Base-by-base conservation (phyloP, 345 rosid species). In the Ceriops tagal region DNA sequence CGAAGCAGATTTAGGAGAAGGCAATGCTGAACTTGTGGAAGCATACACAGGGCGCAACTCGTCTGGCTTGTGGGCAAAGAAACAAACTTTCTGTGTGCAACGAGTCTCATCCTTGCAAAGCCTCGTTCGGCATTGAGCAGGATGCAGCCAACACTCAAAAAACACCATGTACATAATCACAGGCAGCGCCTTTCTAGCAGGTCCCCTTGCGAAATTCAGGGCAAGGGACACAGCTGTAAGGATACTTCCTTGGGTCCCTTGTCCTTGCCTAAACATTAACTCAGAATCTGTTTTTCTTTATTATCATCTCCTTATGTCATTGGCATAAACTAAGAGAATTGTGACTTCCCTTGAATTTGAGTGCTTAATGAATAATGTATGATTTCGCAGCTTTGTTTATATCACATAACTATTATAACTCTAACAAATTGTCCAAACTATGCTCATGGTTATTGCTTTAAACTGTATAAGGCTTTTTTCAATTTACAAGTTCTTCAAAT, bases 111-210 rank as follows among this genome's bases (percentile, higher is more conserved):
- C 99, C 87, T 95, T 95, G 86, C 99, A 95, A 61, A 92, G 92
- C 69, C 99, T 68, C 18, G 99, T 95, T 61, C 96, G 78, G 69
- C 92, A 95, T 70, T 95, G 99, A 0, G 97, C 98, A 39, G 99
- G 99, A 64, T 95, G 99, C 58, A 95, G 87, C 99, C 99, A 92
- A 26, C 93, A 90, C 83, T 95, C 99, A 60, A 95, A 95, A 95
- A 19, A 95, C 90, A 51, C 99, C 99, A 11, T 95, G 99, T 0
- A 98, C 98, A 58, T 90, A 95, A 72, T 95, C 99, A n/a, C 99
- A 95, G 9, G 88, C 79, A 82, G 92, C 97, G 13, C 80, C 96
- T 79, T 87, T 95, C 15, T 84, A 91, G 78, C 99, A 95, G 21
- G 96, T 71, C 3, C 99, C 99, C 79, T 92, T 95, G 61, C 98